These are phyloP conservation scores for Fraxinus velutina DNA, from an alignment of 305 asterid genomes.

Conservation along the genomic window DNA sequence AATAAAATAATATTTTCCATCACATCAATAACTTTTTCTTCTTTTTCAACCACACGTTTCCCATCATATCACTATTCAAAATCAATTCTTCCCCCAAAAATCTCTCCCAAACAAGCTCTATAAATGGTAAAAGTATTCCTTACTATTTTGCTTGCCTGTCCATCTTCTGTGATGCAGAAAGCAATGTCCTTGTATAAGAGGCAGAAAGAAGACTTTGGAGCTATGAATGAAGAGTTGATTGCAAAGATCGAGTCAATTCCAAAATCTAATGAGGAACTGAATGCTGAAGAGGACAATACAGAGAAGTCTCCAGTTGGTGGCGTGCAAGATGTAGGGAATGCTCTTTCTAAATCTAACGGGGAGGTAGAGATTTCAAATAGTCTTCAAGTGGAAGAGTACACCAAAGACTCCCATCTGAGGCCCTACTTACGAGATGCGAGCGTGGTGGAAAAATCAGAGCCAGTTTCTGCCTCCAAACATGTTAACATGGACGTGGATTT, in stretches of 20 bases:
- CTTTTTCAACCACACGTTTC: too few species aligned
- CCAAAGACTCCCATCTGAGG: constrained; percentile 25
- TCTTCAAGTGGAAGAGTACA: constrained; percentile 25
- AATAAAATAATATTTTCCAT: too few species aligned
- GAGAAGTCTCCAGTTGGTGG: constrained; percentile 33
- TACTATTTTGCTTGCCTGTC: background rate
- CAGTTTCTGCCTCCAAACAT: constrained; percentile 18
- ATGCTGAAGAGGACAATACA: constrained; percentile 23
- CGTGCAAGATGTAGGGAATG: constrained; percentile 24
- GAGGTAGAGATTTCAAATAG: constrained; percentile 30
- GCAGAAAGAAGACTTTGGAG: constrained; percentile 37
- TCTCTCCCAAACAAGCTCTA: background rate
- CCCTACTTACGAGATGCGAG: constrained; percentile 27
- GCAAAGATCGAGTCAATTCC: constrained; percentile 16
- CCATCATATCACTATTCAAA: too few species aligned
- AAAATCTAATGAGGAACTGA: constrained; percentile 30
- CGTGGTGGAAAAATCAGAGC: constrained; percentile 31
- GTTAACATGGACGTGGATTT: constrained; percentile 25
- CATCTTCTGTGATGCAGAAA: constrained; percentile 51
- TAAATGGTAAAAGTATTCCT: background rate
- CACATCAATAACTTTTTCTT: too few species aligned
- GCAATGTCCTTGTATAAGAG: constrained; percentile 67
- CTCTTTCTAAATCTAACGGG: constrained; percentile 27
- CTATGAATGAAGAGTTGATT: constrained; percentile 29
- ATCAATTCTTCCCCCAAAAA: too few species aligned